Evolutionary conservation across 306 rosid genomes (phyloP).

Genomic region (Morella rubra): DNA sequence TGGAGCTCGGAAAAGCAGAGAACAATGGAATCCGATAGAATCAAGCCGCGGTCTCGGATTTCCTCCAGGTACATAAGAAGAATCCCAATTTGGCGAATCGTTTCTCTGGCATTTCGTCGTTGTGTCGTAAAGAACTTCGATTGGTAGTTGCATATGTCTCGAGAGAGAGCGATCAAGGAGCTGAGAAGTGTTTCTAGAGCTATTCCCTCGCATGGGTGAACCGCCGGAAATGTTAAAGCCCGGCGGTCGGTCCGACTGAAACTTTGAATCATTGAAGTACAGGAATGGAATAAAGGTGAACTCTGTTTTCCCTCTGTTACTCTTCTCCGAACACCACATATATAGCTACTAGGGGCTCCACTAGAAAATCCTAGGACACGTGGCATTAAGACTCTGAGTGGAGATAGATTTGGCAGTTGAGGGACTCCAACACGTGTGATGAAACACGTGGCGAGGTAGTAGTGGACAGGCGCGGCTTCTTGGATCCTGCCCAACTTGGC

Average conservation of each 20-base stretch:
- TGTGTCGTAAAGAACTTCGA: conserved; percentile 46
- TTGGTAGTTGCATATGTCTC: conserved; percentile 41
- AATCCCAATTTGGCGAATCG: conserved; percentile 50
- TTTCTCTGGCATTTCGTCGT: conserved; percentile 56
- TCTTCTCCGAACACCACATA: not conserved
- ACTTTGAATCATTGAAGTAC: conserved; percentile 32
- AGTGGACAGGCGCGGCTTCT: conserved; percentile 1
- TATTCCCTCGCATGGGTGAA: conserved; percentile 59
- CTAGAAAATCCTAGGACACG: too few relatives aligned
- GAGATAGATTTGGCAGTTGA: not conserved
- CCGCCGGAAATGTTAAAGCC: conserved; percentile 68
- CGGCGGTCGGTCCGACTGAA: conserved; percentile 47
- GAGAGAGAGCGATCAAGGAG: conserved; percentile 50
- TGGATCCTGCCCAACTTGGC: not conserved
- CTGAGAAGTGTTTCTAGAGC: conserved; percentile 51
- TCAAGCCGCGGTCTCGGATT: conserved; percentile 5
- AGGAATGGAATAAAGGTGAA: not conserved
- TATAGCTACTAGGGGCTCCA: too few relatives aligned
- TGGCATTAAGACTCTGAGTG: not conserved
- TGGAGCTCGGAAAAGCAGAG: conserved; percentile 73
- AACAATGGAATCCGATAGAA: conserved; percentile 29
- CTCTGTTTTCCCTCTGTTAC: conserved; percentile 15
- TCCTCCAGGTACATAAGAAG: conserved; percentile 66
- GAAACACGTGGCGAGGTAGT: conserved; percentile 37
- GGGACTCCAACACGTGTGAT: not conserved